These are phyloP conservation scores for Phytophthora sojae DNA, from an alignment of 352 stramenopile genomes.

Conservation along the genomic window DNA sequence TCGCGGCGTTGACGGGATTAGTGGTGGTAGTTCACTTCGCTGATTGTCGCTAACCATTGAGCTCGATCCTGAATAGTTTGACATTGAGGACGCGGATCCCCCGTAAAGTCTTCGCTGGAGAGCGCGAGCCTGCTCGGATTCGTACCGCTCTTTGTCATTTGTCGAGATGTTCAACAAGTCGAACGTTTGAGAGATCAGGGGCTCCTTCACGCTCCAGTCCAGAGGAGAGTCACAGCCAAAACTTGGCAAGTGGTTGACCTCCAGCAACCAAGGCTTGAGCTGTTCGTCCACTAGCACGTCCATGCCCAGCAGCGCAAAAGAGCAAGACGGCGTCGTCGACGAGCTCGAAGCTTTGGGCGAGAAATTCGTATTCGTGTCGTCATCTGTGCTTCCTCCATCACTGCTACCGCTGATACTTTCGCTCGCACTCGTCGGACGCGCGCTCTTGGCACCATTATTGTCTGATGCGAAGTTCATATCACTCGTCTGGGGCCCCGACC, in stretches of 20 bases:
- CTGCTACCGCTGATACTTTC: slow-evolving; percentile 11
- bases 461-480: slow-evolving; percentile 11
- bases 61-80: slow-evolving; percentile 22
- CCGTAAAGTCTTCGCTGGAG: slow-evolving; percentile 77
- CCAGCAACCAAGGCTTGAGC: slow-evolving; percentile 96
- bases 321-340: slow-evolving; percentile 51
- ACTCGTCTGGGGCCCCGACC: slow-evolving; percentile 14
- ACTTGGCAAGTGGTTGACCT: slow-evolving; percentile 97
- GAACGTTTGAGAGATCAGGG: slow-evolving; percentile 93
- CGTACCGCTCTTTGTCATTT: slow-evolving; percentile 84
- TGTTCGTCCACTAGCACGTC: slow-evolving; percentile 96
- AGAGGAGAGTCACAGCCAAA: slow-evolving; percentile 96
- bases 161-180: slow-evolving; percentile 85
- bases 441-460: slow-evolving; percentile 11
- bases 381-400: slow-evolving; percentile 8
- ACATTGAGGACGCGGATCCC: slow-evolving; percentile 4
- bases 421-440: slow-evolving; percentile 30
- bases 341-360: slow-evolving; percentile 6
- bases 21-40: slow-evolving; percentile 22
- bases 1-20: slow-evolving; percentile 19
- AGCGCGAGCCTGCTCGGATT: slow-evolving; percentile 66
- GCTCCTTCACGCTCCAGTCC: slow-evolving; percentile 96
- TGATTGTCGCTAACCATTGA: slow-evolving; percentile 36
- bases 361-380: slow-evolving; percentile 5
- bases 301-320: slow-evolving; percentile 95